Base-by-base conservation (phyloP, 768 basidiomycete genomes). In the Collybia sordida region DNA sequence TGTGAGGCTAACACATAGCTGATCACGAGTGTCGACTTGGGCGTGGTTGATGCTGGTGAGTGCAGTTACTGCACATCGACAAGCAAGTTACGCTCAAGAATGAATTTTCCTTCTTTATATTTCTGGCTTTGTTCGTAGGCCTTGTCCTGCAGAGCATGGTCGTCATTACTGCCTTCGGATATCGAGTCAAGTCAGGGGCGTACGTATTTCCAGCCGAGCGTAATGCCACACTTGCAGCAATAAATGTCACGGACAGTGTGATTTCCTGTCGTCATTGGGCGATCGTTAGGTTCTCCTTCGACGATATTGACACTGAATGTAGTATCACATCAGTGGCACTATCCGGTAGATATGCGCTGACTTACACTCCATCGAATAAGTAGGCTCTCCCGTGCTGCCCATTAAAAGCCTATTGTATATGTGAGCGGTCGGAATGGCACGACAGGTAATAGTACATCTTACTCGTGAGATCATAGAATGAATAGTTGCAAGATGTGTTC, bases 91-190 rank as follows among this genome's bases (percentile, higher is more conserved):
- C 92, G 87, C 72, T 99, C 96, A 55, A 99, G 89, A 66, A 99
- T 98, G 69, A 83, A 97, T 76, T 94, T 94, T 64, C 94, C 93
- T 74, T 99, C 96, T 66, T 99, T 99, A 79, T 98, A 99, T 69
- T 88, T 92, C 80, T 99, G 95, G 6, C 85, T 79, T 9, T 77
- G 64, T 63, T 98, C 95, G 64, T 85, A 97, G 14, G 96, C 96
- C 49, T 83, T 83, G 67, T 97, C 96, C 96, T 97, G 61, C n/a
- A 42, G 44, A 17, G 44, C 41, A n/a, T 45, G n/a, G n/a, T n/a
- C n/a, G 27, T 51, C 38, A 57, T 46, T 41, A 31, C 38, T 51
- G 55, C 52, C 43, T 28, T 35, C 34, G 37, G n/a, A 38, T 2
- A 24, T 46, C 17, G 25, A 5, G 57, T 24, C 27, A 34, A 41